These are phyloP conservation scores for Groenewaldozyma tartarivorans DNA, from an alignment of 805 yeast species.

Conservation along the genomic window DNA sequence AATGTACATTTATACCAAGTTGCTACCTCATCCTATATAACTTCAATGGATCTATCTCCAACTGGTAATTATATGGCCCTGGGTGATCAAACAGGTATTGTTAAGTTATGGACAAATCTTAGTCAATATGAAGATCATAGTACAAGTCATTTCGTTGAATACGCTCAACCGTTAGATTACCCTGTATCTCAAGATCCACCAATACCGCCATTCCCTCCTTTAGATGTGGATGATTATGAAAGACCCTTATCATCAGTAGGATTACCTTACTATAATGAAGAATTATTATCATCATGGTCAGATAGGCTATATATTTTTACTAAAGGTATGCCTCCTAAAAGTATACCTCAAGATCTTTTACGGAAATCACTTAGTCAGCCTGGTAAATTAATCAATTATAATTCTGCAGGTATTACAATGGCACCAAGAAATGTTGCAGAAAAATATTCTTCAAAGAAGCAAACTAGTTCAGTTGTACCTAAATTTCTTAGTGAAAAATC, in stretches of 20 bases:
- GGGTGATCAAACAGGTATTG: slow-evolving; percentile 49
- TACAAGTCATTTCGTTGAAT: slow-evolving; percentile 41
- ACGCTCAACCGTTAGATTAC: slow-evolving; percentile 36
- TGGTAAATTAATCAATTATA: slow-evolving; percentile 17
- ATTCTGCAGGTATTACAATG: too few relatives aligned
- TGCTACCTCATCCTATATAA: slow-evolving; percentile 38
- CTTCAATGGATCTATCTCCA: slow-evolving; percentile 46
- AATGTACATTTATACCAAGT: slow-evolving; percentile 58
- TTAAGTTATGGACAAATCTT: slow-evolving; percentile 58
- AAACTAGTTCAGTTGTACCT: slow-evolving; percentile 27
- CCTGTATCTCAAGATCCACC: slow-evolving; percentile 20
- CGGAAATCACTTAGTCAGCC: slow-evolving; percentile 31
- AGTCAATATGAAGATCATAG: slow-evolving; percentile 29
- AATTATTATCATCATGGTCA: slow-evolving; percentile 75
- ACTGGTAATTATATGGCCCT: slow-evolving; percentile 74
- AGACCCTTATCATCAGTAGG: slow-evolving; percentile 66
- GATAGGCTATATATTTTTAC: slow-evolving; percentile 36
- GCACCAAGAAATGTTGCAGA: slow-evolving; percentile 42
- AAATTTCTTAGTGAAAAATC: slow-evolving; percentile 55
- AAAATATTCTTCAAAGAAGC: slow-evolving; percentile 18
- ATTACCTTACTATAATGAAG: slow-evolving; percentile 75
- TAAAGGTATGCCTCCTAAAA: slow-evolving; percentile 50
- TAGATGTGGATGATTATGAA: slow-evolving; percentile 32
- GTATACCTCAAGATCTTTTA: slow-evolving; percentile 41
- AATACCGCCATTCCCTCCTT: slow-evolving; percentile 13